Evolutionary conservation across 768 basidiomycete genomes (phyloP).

Genomic region (Hebeloma cylindrosporum): DNA sequence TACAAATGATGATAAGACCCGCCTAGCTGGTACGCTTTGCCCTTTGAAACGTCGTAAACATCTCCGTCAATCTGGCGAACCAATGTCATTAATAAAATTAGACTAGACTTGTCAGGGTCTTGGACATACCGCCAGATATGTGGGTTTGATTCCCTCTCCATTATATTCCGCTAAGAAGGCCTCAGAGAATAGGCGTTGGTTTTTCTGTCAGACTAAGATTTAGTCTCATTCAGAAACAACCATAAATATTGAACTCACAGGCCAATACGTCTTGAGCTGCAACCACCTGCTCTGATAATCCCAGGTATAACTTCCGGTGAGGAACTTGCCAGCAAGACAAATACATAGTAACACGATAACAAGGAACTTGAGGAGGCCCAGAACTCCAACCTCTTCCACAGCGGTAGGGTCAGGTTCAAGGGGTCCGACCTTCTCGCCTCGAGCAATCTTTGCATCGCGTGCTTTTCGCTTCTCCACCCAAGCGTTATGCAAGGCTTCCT

Average conservation of each 20-base stretch:
- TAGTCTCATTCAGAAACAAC: background rate
- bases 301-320: conserved; percentile 88
- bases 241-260: conserved; percentile 41
- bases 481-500: conserved; percentile 57
- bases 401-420: conserved; percentile 74
- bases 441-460: conserved; percentile 69
- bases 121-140: conserved; percentile 78
- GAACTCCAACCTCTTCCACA: conserved; percentile 60
- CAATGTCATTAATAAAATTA: conserved; percentile 17
- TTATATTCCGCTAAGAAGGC: conserved; percentile 63
- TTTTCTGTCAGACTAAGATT: conserved; percentile 37
- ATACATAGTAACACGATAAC: conserved; percentile 53
- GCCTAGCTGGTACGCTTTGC: conserved; percentile 82
- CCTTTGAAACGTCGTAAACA: conserved; percentile 89
- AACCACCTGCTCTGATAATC: conserved; percentile 71
- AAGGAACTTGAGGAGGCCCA: conserved; percentile 70
- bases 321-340: conserved; percentile 72
- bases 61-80: conserved; percentile 77
- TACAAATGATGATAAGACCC: conserved; percentile 79
- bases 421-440: conserved; percentile 72
- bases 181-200: conserved; percentile 77
- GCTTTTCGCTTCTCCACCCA: conserved; percentile 72
- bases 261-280: conserved; percentile 60
- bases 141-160: conserved; percentile 64
- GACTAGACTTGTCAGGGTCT: conserved; percentile 12